Percentiles rank a stretch among this genome's conserved stretches.
Evolutionary conservation across 2,329 filamentous ascomycete genomes (phyloP).

Genomic region (Sporothrix globosa): DNA sequence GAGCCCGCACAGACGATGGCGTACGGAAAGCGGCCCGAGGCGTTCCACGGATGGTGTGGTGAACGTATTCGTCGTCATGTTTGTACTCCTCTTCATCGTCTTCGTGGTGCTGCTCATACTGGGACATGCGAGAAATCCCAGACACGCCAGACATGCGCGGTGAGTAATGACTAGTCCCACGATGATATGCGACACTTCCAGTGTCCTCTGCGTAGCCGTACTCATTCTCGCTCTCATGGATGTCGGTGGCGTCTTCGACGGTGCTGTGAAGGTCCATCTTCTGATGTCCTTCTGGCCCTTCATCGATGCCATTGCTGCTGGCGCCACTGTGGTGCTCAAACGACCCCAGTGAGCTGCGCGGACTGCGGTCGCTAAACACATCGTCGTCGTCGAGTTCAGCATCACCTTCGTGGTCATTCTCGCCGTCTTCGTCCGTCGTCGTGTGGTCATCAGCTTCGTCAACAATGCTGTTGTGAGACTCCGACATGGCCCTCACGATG

Average conservation of each 20-base stretch:
- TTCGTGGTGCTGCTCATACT: conserved; percentile 53
- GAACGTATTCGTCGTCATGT: conserved; percentile 52
- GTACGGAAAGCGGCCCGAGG: conserved; percentile 69
- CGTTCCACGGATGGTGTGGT: conserved; percentile 58
- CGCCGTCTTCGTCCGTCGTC: conserved; percentile 42
- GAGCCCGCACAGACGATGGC: conserved; percentile 68
- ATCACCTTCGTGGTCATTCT: conserved; percentile 50
- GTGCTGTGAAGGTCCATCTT: conserved; percentile 32
- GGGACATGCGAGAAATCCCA: conserved; percentile 56
- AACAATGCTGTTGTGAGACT: conserved; percentile 14
- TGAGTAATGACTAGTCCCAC: background rate
- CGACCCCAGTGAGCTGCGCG: conserved; percentile 60
- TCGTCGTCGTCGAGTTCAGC: conserved; percentile 62
- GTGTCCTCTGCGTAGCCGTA: conserved; percentile 37
- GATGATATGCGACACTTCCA: conserved; percentile 34
- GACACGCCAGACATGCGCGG: conserved; percentile 55
- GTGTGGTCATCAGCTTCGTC: background rate
- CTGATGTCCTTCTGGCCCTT: background rate
- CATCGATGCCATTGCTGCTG: conserved; percentile 32
- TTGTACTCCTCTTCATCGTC: conserved; percentile 46
- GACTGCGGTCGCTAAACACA: conserved; percentile 62
- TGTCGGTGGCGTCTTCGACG: conserved; percentile 15
- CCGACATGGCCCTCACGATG: conserved; percentile 1
- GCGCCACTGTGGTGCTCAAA: conserved; percentile 42
- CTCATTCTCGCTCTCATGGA: conserved; percentile 29